phyloP scores from a whole-genome alignment of 441 rosid genomes.

The Isatis lusitanica region DNA sequence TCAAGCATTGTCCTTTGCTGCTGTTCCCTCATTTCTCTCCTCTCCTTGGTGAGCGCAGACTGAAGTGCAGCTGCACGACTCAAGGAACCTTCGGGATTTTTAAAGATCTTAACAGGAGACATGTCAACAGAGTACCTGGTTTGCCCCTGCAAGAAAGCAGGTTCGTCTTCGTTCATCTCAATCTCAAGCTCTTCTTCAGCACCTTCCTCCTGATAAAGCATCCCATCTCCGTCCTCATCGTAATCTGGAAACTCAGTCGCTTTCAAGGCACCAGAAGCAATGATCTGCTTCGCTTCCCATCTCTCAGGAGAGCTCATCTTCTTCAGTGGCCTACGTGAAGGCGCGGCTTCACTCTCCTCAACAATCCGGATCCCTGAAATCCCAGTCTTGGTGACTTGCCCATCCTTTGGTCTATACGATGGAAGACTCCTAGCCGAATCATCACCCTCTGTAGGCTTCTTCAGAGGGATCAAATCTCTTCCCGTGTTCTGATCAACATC shows the following conservation, averaged over 20 bases:
- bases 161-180: constrained; percentile 87
- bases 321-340: constrained; percentile 70
- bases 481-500: constrained; percentile 85
- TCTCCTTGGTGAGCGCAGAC: constrained; percentile 84
- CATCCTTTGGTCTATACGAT: constrained; percentile 51
- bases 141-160: constrained; percentile 84
- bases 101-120: constrained; percentile 89
- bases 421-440: constrained; percentile 55
- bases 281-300: constrained; percentile 89
- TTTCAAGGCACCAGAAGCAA: constrained; percentile 76
- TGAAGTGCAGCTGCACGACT: constrained; percentile 94
- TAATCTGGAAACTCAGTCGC: constrained; percentile 64
- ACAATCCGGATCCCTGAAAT: constrained; percentile 67
- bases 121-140: constrained; percentile 80
- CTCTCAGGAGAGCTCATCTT: constrained; percentile 89
- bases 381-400: constrained; percentile 54
- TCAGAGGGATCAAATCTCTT: constrained; percentile 70
- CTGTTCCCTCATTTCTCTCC: constrained; percentile 81
- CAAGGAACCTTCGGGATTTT: constrained; percentile 89
- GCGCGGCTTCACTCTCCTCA: constrained; percentile 56
- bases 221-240: constrained; percentile 83
- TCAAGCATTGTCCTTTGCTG: constrained; percentile 86
- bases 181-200: constrained; percentile 95
- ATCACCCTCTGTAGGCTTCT: constrained; percentile 48
- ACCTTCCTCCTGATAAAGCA: constrained; percentile 82